Percentiles rank a stretch among this genome's conserved stretches.
These are phyloP conservation scores for Shiraia sp. DNA, from an alignment of 2,329 filamentous ascomycete genomes.

Conservation along the genomic window DNA sequence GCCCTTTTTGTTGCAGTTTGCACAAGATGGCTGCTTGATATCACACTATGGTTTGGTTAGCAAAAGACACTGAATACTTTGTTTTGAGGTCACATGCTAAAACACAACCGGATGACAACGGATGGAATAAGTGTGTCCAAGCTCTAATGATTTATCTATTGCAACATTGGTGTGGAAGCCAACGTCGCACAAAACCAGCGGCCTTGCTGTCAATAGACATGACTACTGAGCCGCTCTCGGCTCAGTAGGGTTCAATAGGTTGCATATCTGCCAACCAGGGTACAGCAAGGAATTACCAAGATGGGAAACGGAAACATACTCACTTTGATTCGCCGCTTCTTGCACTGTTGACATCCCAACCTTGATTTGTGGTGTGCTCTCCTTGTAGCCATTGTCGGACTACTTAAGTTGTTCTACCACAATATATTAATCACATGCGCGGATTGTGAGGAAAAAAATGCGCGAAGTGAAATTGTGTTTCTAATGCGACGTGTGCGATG, in stretches of 20 bases:
- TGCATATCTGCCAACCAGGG: background rate
- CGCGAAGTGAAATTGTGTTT: too few relatives aligned
- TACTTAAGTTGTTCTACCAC: background rate
- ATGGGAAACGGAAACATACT: conserved; percentile 2
- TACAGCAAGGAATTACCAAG: background rate
- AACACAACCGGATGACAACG: conserved; percentile 34
- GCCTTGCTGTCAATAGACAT: too few relatives aligned
- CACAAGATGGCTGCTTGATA: conserved; percentile 34
- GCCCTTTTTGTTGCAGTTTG: conserved; percentile 37
- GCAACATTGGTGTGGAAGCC: background rate
- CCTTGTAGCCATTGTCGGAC: conserved; percentile 29
- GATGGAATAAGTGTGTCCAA: background rate
- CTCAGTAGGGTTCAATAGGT: too few relatives aligned
- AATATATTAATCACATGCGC: conserved; percentile 3
- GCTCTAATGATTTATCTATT: too few relatives aligned
- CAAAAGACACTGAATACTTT: background rate
- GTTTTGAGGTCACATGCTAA: background rate
- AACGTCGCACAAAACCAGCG: too few relatives aligned
- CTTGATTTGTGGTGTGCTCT: conserved; percentile 42
- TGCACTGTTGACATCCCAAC: conserved; percentile 40
- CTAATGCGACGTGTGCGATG: too few relatives aligned
- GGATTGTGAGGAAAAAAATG: background rate
- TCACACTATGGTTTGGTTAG: conserved; percentile 38
- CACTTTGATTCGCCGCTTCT: conserved; percentile 43
- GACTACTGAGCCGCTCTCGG: too few relatives aligned